These are phyloP conservation scores for Backusella luteola DNA, from an alignment of 192 early-diverging fungal species.

Conservation along the genomic window DNA sequence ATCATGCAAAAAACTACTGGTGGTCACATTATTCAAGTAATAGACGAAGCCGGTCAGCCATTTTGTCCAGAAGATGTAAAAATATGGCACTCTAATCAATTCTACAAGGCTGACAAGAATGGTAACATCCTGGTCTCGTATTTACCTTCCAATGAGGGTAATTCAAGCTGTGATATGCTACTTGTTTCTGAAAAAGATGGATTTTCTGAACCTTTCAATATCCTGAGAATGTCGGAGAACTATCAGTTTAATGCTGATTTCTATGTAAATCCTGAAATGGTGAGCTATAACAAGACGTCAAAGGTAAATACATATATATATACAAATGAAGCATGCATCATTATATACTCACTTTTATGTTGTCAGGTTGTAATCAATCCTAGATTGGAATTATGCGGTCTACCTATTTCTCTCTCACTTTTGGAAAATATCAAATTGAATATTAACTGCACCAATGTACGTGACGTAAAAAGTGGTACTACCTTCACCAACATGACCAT, in stretches of 20 bases:
- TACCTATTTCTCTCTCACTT: conserved; percentile 30
- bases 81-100: conserved; percentile 39
- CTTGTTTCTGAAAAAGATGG: conserved; percentile 32
- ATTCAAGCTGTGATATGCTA: background rate
- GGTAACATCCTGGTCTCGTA: conserved; percentile 47
- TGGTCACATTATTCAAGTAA: conserved; percentile 42
- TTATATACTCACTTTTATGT: background rate
- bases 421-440: conserved; percentile 38
- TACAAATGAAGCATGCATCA: background rate
- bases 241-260: conserved; percentile 38
- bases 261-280: conserved; percentile 41
- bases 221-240: conserved; percentile 24
- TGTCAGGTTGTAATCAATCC: conserved; percentile 27
- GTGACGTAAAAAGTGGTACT: conserved; percentile 16
- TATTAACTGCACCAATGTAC: conserved; percentile 14
- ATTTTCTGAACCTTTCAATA: conserved; percentile 31
- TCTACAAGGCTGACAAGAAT: conserved; percentile 41
- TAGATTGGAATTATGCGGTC: conserved; percentile 3
- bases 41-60: conserved; percentile 39
- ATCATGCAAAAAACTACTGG: conserved; percentile 40
- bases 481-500: conserved; percentile 19
- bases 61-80: conserved; percentile 15
- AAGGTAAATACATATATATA: conserved; percentile 24
- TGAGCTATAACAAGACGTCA: conserved; percentile 28
- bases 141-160: background rate